Base-by-base conservation (phyloP, 306 rosid species). In the Acacia crassicarpa region DNA sequence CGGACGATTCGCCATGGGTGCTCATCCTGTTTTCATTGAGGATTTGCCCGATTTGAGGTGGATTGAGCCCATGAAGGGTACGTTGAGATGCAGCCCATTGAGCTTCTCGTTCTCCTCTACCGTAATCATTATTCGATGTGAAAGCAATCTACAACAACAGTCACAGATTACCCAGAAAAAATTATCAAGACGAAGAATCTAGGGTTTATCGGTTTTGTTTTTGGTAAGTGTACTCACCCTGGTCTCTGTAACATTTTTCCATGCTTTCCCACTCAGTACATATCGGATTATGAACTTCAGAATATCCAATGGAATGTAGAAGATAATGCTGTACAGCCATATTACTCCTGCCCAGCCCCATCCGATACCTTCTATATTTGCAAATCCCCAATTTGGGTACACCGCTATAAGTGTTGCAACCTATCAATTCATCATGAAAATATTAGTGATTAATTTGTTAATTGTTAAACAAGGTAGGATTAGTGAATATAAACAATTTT, bases 291-390 rank as follows among this genome's bases (percentile, higher is more conserved):
- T 38, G 89, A 91, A 88, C 80, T 94, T 92, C 0, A 94, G 87
- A 68, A 92, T 1, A 68, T 94, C 98, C 72, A 94, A 62, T 20
- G 98, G 98, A 27, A 94, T 3, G 80, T 94, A 94, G 86, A 85
- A 84, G 78, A 92, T 0, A 22, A 92, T 72, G 92, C 92, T 94
- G 85, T 90, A 94, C 71, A 90, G 67, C 98, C 97, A 94, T 73
- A 94, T 91, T 3, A 94, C 84, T 27, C 90, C 98, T 6, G 98
- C 98, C 98, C 98, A 94, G 49, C 97, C 91, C 98, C 98, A 94
- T 40, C 98, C 97, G 59, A 92, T 83, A 8, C 94, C 97, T n/a
- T 68, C 51, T 9, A 94, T 88, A 11, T 83, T 77, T 43, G 98
- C 98, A 78, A 94, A 94, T 3, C 6, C 77, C 98, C 97, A 92